A percentile compares a stretch with the other conserved stretches of the same genome.
These are phyloP conservation scores for Hypomontagnella submonticulosa DNA, from an alignment of 495 filamentous ascomycete species.

Conservation along the genomic window DNA sequence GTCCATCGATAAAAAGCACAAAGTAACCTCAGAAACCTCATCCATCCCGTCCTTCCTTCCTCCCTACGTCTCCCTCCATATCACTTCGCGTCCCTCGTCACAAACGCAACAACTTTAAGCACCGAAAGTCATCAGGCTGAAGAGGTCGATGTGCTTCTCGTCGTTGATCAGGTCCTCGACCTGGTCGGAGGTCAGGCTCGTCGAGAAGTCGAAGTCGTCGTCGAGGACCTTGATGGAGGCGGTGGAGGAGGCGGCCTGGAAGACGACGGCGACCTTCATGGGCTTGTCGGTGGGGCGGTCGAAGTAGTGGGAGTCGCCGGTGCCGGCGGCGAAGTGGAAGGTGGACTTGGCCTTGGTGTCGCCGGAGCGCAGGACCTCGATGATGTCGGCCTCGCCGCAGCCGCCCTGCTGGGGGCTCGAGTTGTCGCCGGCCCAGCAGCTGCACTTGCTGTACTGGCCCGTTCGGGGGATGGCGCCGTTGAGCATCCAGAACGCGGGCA, in stretches of 20 bases:
- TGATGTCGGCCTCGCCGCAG: constrained; percentile 79
- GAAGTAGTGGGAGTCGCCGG: constrained; percentile 72
- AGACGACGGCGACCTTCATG: constrained; percentile 70
- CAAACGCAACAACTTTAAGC: constrained; percentile 8
- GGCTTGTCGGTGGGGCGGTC: constrained; percentile 62
- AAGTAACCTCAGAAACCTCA: neutral
- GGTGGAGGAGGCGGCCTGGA: constrained; percentile 52
- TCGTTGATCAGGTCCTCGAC: constrained; percentile 48
- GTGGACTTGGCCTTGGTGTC: constrained; percentile 65
- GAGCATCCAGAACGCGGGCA: constrained; percentile 76
- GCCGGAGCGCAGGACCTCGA: constrained; percentile 69
- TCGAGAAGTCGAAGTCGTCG: constrained; percentile 45
- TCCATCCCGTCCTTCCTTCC: neutral
- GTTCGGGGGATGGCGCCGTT: constrained; percentile 76
- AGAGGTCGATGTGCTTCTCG: constrained; percentile 35
- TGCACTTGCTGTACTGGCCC: constrained; percentile 72
- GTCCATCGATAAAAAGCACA: constrained; percentile 27
- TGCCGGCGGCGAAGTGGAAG: constrained; percentile 66
- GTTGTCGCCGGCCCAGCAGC: constrained; percentile 68
- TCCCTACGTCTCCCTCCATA: constrained; percentile 1
- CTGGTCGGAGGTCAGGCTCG: constrained; percentile 47
- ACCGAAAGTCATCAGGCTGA: constrained; percentile 44
- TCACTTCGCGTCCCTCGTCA: constrained; percentile 2
- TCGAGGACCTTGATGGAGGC: constrained; percentile 53
- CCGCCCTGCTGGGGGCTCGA: constrained; percentile 50